Conservation (phyloP, 352 stramenopile genomes). For the Phytophthora capsici region DNA sequence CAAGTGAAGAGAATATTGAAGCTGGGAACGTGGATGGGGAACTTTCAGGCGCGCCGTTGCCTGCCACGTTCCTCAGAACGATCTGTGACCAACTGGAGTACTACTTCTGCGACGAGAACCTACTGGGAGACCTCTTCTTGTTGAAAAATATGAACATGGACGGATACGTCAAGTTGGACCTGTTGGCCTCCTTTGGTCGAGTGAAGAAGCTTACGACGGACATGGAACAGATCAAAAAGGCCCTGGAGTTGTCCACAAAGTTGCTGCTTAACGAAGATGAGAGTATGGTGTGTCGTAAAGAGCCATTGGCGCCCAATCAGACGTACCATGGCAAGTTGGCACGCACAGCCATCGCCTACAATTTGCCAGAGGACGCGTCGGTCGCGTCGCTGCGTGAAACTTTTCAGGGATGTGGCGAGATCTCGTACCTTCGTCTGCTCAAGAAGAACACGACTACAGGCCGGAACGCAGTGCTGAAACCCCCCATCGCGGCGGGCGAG, state of each 20-base stretch:
- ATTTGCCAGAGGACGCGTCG: constrained; percentile 85
- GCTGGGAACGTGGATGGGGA: constrained; percentile 39
- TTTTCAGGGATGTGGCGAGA: constrained; percentile 85
- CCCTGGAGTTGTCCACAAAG: constrained; percentile 86
- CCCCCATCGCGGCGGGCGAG: constrained; percentile 85
- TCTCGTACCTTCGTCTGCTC: constrained; percentile 86
- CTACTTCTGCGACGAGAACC: constrained; percentile 91
- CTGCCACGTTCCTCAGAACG: constrained; percentile 83
- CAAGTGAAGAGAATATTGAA: constrained; percentile 45
- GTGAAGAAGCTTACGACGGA: constrained; percentile 90
- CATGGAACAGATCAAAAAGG: constrained; percentile 82
- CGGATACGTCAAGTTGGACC: constrained; percentile 87
- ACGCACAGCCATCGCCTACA: constrained; percentile 88
- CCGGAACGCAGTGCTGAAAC: constrained; percentile 88
- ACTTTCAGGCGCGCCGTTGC: constrained; percentile 47
- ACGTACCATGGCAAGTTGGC: constrained; percentile 88
- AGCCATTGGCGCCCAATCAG: constrained; percentile 77
- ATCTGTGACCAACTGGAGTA: constrained; percentile 91
- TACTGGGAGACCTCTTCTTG: constrained; percentile 85
- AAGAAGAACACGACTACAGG: constrained; percentile 90
- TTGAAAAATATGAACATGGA: constrained; percentile 92
- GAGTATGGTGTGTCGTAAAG: constrained; percentile 87
- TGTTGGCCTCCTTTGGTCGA: constrained; percentile 83
- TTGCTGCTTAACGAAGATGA: constrained; percentile 85
- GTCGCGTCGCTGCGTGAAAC: constrained; percentile 84